Evolutionary conservation across 1,284 basidiomycete genomes (phyloP).

Genomic region (Irpex sp.): DNA sequence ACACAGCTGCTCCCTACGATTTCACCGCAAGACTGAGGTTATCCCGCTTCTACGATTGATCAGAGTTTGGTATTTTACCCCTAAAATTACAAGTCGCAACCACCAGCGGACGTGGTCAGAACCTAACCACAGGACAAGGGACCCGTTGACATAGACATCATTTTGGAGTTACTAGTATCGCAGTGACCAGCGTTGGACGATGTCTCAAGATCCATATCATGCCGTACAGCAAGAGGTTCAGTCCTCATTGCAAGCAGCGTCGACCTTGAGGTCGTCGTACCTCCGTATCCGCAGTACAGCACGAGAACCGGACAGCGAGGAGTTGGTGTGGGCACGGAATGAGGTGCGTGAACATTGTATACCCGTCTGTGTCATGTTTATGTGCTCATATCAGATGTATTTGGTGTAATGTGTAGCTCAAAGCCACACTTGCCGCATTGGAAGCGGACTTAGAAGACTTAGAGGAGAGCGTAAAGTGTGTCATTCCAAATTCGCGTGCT

Average conservation of each 20-base stretch:
- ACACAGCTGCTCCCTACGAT: not conserved
- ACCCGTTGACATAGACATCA: not conserved
- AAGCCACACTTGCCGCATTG: conserved; percentile 69
- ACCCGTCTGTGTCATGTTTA: too few relatives aligned
- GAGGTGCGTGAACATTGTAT: conserved; percentile 45
- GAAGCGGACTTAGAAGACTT: conserved; percentile 86
- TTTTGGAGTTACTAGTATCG: not conserved
- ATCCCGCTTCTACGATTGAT: too few relatives aligned
- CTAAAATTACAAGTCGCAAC: too few relatives aligned
- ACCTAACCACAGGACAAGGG: too few relatives aligned
- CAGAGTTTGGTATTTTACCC: too few relatives aligned
- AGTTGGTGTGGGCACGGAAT: conserved; percentile 68
- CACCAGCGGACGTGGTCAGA: too few relatives aligned
- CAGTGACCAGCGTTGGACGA: conserved; percentile 23
- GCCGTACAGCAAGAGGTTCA: conserved; percentile 78
- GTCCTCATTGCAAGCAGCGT: conserved; percentile 62
- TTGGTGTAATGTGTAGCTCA: conserved; percentile 45
- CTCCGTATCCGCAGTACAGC: conserved; percentile 72
- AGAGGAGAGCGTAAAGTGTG: conserved; percentile 82
- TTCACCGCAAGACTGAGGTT: not conserved
- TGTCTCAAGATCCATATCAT: conserved; percentile 82
- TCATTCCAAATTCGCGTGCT: not conserved
- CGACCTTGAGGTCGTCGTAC: conserved; percentile 71
- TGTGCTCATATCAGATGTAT: too few relatives aligned
- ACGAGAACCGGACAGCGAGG: conserved; percentile 58